Base-by-base conservation (phyloP, 1,284 basidiomycete species). In the Papiliotrema laurentii region DNA sequence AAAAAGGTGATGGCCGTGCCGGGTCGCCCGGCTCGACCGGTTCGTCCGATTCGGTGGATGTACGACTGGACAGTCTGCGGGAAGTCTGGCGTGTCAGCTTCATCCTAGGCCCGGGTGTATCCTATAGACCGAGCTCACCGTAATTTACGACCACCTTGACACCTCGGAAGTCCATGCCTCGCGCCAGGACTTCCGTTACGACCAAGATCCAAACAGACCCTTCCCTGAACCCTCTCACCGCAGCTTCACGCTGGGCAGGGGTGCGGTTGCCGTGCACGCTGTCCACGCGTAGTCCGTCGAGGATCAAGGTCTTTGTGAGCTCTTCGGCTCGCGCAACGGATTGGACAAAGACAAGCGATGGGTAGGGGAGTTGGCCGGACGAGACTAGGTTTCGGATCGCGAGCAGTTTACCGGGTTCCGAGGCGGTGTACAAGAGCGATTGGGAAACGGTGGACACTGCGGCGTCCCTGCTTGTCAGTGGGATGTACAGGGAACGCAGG, bases 121-220 rank as follows among this genome's bases (percentile, higher is more conserved):
- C 36, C 9, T 6, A 26, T 40, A 21, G n/a, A 7, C 19, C 61
- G 59, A 1, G 59, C 67, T 51, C 34, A 71, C 68, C 71, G 65
- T 92, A 97, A 73, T 97, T 98, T 69, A 98, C 86, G 11, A 98
- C 93, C 60, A 97, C 85, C 55, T 86, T 80, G 37, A 98, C 85
- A 13, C 92, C 92, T 69, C 89, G 88, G 77, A 98, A 97, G 69
- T 98, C 94, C 83, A 98, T 93, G 4, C 94, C 96, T 57, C 96
- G 81, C 11, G 90, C 91, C 85, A 96, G 87, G 33, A 96, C 87
- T 67, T 97, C 93, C 14, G 92, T 97, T 57, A 85, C 88, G 43
- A 96, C 81, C 79, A 97, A 82, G 24, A 92, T 81, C 92, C 92
- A 97, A 54, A 88, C 86, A 61, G 86, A 81, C 0, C 91, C 94